phyloP scores from a whole-genome alignment of 2,329 filamentous ascomycete species.

The Trichophyton verrucosum region DNA sequence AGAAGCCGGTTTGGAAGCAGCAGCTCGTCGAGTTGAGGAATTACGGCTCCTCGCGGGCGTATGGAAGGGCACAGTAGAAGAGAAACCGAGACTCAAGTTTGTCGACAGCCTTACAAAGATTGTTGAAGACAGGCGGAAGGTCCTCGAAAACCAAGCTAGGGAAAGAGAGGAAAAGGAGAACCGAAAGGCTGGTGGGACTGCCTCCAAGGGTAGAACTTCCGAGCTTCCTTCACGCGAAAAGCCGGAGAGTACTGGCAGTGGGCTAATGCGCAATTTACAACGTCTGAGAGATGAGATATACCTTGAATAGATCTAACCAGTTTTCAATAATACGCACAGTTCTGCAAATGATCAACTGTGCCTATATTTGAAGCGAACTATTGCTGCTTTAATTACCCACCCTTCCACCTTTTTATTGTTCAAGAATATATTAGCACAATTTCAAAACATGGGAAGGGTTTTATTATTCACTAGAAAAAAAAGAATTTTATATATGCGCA shows the following conservation, averaged over 20 bases:
- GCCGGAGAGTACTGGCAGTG: slow-evolving; percentile 33
- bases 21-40: slow-evolving; percentile 60
- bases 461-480: too few species aligned
- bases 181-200: slow-evolving; percentile 12
- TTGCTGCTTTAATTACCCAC: too few species aligned
- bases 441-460: too few species aligned
- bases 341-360: neutral
- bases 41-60: slow-evolving; percentile 64
- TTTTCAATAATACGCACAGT: neutral
- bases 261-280: slow-evolving; percentile 42
- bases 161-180: slow-evolving; percentile 33
- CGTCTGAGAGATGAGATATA: slow-evolving; percentile 44
- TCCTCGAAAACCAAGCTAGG: slow-evolving; percentile 34
- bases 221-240: slow-evolving; percentile 15
- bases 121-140: slow-evolving; percentile 59
- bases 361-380: too few species aligned
- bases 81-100: slow-evolving; percentile 69
- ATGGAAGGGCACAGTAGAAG: slow-evolving; percentile 93
- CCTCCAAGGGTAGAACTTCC: slow-evolving; percentile 14
- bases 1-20: slow-evolving; percentile 53
- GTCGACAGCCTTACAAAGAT: slow-evolving; percentile 69
- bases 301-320: slow-evolving; percentile 28
- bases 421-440: too few species aligned
- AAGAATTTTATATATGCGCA: too few species aligned
- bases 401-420: too few species aligned